A percentile compares a stretch with the other conserved stretches of the same genome.
Conservation (phyloP, 495 filamentous ascomycete species). For the Pseudevernia furfuracea region DNA sequence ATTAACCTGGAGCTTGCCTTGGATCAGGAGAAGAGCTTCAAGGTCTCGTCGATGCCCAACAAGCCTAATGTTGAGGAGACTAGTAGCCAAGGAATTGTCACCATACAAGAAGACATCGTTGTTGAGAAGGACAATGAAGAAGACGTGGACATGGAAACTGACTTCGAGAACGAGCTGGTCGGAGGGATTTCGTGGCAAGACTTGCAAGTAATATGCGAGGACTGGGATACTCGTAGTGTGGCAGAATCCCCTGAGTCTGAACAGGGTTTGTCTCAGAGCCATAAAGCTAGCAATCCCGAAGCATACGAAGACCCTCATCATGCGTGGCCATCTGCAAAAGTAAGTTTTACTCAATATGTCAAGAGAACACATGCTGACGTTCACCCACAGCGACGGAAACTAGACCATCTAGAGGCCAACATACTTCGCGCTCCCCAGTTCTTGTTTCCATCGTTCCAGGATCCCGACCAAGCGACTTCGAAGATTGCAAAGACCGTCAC, state of each 20-base stretch:
- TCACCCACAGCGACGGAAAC: conserved; percentile 45
- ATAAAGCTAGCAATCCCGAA: conserved; percentile 9
- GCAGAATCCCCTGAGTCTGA: conserved; percentile 27
- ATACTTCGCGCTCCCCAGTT: conserved; percentile 41
- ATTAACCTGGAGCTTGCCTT: conserved; percentile 71
- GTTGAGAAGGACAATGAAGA: conserved; percentile 43
- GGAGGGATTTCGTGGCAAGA: conserved; percentile 66
- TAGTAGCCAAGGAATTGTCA: conserved; percentile 49
- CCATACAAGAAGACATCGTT: conserved; percentile 44
- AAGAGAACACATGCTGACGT: conserved; percentile 7
- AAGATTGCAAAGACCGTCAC: conserved; percentile 65
- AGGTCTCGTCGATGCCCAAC: conserved; percentile 48
- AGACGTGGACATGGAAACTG: conserved; percentile 50
- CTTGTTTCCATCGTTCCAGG: conserved; percentile 48
- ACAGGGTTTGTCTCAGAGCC: conserved; percentile 14
- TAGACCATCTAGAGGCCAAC: conserved; percentile 36
- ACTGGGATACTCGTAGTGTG: conserved; percentile 62
- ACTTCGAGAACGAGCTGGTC: conserved; percentile 54
- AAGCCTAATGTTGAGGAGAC: conserved; percentile 48
- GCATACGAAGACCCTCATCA: conserved; percentile 8
- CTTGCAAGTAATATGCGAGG: conserved; percentile 68
- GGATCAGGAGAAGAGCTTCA: conserved; percentile 77
- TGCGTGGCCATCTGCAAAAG: conserved; percentile 9
- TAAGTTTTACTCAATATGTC: neutral
- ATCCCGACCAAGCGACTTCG: conserved; percentile 54